A percentile compares a stretch with the other conserved stretches of the same genome.
phyloP scores from a whole-genome alignment of 192 early-diverging fungal species.

The Backusella luteola region DNA sequence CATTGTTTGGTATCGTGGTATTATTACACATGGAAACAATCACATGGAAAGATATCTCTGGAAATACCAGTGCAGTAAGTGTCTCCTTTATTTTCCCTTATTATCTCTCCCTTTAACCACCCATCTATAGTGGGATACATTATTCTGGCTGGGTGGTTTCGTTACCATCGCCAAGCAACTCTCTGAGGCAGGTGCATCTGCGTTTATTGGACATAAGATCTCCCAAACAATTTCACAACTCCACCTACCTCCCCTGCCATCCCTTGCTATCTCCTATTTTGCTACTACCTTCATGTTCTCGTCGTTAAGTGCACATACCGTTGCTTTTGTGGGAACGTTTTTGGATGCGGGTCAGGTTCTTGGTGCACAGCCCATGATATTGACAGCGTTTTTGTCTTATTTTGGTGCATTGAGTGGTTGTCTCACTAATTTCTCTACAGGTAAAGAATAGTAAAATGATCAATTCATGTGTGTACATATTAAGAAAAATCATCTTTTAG shows the following conservation, averaged over 20 bases:
- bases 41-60: constrained; percentile 65
- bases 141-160: constrained; percentile 80
- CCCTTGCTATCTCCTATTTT: constrained; percentile 59
- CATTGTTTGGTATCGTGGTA: constrained; percentile 54
- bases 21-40: constrained; percentile 58
- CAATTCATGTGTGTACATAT: background rate
- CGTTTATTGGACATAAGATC: constrained; percentile 59
- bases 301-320: constrained; percentile 66
- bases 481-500: background rate
- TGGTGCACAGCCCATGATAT: constrained; percentile 51
- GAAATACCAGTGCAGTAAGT: constrained; percentile 57
- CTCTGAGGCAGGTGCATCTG: constrained; percentile 59
- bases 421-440: constrained; percentile 47
- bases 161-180: constrained; percentile 74
- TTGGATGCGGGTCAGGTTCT: constrained; percentile 65
- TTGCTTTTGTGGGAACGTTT: constrained; percentile 65
- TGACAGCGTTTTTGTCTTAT: constrained; percentile 56
- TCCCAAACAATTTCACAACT: constrained; percentile 37
- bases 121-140: constrained; percentile 63
- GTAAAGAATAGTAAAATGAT: background rate
- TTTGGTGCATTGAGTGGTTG: constrained; percentile 63
- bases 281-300: constrained; percentile 71
- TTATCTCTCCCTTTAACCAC: background rate
- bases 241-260: constrained; percentile 32
- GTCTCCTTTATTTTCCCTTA: background rate